Evolutionary conservation across 2,329 filamentous ascomycete species (phyloP), one percentile per base, ranked within the genome.

Genomic region (Sphaceloma murrayae): DNA sequence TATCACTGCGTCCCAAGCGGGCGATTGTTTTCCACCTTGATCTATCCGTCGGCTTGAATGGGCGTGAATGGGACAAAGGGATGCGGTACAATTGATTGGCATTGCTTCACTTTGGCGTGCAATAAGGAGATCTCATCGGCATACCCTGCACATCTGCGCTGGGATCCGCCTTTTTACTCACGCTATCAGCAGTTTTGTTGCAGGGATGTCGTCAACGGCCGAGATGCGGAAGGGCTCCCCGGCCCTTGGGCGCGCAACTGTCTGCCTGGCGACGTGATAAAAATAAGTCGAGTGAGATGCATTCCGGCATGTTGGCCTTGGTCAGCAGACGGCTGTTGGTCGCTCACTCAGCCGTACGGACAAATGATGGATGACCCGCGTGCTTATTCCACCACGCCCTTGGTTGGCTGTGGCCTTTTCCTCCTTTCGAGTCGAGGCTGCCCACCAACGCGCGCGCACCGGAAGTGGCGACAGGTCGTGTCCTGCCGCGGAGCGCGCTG

Each of bases 151-250:
- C 5, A 34, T 17, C 31, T 13, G 16, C n/a, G 31, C n/a, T 17
- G 11, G n/a, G 31, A 17, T 17, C 36, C 26, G 14, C 22, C 33
- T 21, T 36, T 33, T 17, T 33, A 33, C 34, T 40, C 22, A 40
- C 36, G 26, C 36, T 40, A 40, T 40, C 36, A 40, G 16, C 36
- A 40, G 36, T 40, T 40, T 34, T 40, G 22, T 40, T 40, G 24
- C 36, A 40, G 24, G 36, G 36, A 40, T 40, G 22, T 30, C 30
- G 24, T 13, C 10, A 40, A 27, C 22, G 36, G 24, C 26, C 36
- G 36, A 30, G n/a, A 29, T 40, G 36, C 36, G 36, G 36, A 40
- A 40, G 36, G 17, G 22, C 10, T 26, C 26, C 24, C 36, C 36
- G 19, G 36, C 24, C 24, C n/a, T n/a, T n/a, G n/a, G n/a, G n/a